These are phyloP conservation scores for Cryptosporidium sp. DNA, from an alignment of 169 alveolate genomes.

Conservation along the genomic window DNA sequence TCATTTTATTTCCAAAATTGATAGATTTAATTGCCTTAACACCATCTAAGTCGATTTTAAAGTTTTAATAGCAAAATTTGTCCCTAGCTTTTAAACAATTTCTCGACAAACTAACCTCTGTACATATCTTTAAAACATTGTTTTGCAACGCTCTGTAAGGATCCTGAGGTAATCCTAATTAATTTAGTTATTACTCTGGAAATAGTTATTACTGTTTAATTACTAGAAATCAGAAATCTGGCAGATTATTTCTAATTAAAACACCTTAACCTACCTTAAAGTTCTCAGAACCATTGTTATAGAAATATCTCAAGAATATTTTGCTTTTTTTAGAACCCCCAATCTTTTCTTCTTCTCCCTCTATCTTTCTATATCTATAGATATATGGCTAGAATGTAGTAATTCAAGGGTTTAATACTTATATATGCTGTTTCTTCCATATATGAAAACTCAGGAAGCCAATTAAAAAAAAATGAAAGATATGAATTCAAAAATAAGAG, in stretches of 20 bases:
- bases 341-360: not conserved
- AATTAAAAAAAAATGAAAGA: not conserved
- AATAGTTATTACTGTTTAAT: not conserved
- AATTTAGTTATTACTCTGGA: conserved; percentile 40
- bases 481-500: not conserved
- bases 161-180: conserved; percentile 7
- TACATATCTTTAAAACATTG: conserved; percentile 7
- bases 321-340: not conserved
- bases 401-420: not conserved
- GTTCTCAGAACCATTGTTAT: not conserved
- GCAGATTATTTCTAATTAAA: not conserved
- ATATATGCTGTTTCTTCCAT: not conserved
- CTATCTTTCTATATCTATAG: not conserved
- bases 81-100: not conserved
- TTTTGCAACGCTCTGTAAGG: conserved; percentile 21
- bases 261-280: not conserved
- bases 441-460: not conserved
- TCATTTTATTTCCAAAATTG: conserved; percentile 45
- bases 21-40: conserved; percentile 2
- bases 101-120: not conserved
- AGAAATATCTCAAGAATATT: not conserved
- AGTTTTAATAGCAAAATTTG: no score
- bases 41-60: conserved; percentile 2
- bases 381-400: not conserved
- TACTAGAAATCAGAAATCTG: not conserved